Evolutionary conservation across 228 moss, liverwort and hornwort genomes (phyloP).

Genomic region (Sphagnum fallax): DNA sequence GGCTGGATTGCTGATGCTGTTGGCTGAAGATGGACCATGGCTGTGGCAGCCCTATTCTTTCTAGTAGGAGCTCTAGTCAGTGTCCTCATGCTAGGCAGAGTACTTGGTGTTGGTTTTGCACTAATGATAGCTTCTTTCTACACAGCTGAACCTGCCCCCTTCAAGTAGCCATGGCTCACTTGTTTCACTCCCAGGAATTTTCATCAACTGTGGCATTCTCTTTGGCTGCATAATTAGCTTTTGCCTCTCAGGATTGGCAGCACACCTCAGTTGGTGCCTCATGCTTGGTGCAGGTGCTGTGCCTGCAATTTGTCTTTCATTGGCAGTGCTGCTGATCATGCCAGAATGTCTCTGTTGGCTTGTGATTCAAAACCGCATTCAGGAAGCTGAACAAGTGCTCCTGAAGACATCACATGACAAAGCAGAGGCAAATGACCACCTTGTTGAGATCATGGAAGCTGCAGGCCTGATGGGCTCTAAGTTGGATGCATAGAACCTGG

Average conservation of each 20-base stretch:
- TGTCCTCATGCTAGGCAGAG: conserved; percentile 66
- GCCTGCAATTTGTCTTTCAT: conserved; percentile 57
- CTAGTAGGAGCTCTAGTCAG: conserved; percentile 55
- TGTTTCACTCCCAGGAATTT: conserved; percentile 84
- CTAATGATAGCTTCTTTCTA: conserved; percentile 96
- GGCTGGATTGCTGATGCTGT: conserved; percentile 82
- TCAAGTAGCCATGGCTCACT: conserved; percentile 68
- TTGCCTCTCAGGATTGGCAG: conserved; percentile 58
- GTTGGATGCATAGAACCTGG: conserved; percentile 11
- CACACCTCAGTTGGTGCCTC: conserved; percentile 56
- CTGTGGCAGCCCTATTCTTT: conserved; percentile 70
- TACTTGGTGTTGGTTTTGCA: conserved; percentile 89
- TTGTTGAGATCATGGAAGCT: conserved; percentile 78
- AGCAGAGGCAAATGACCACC: conserved; percentile 61
- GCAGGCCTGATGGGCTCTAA: conserved; percentile 39
- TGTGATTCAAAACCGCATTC: conserved; percentile 73
- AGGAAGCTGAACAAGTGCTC: conserved; percentile 74
- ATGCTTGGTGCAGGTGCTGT: conserved; percentile 78
- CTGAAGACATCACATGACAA: conserved; percentile 63
- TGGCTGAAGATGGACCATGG: conserved; percentile 91
- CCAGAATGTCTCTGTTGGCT: conserved; percentile 98
- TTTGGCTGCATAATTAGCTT: conserved; percentile 71
- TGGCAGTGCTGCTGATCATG: conserved; percentile 58
- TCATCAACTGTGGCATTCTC: conserved; percentile 84
- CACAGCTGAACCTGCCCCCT: conserved; percentile 78